A percentile compares a stretch with the other conserved stretches of the same genome.
These are phyloP conservation scores for Clonostachys rosea DNA, from an alignment of 2,329 filamentous ascomycete species.

Conservation along the genomic window DNA sequence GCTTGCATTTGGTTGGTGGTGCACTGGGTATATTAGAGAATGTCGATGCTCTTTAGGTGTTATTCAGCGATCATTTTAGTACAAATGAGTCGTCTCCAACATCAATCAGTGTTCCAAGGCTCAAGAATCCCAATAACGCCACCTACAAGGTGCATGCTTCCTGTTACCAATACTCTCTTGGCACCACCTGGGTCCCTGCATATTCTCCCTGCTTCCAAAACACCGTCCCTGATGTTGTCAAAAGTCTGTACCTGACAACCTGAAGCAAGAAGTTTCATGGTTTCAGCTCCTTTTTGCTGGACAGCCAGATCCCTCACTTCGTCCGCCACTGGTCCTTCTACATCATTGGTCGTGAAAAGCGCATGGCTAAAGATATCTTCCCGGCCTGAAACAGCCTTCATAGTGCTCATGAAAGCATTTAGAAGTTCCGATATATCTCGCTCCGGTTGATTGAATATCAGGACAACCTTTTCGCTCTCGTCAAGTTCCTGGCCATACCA, in stretches of 20 bases:
- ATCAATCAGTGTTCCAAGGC: conserved; percentile 20
- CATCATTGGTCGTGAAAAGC: conserved; percentile 75
- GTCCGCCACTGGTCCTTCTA: conserved; percentile 8
- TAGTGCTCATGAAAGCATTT: conserved; percentile 52
- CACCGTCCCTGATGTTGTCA: conserved; percentile 69
- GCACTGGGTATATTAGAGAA: conserved; percentile 60
- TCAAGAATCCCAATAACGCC: conserved; percentile 70
- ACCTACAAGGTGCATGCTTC: conserved; percentile 80
- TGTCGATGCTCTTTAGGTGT: not conserved
- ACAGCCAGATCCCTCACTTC: conserved; percentile 49
- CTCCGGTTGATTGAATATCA: conserved; percentile 93
- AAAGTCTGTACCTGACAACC: conserved; percentile 39
- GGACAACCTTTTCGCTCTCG: conserved; percentile 30
- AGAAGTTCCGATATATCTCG: conserved; percentile 68
- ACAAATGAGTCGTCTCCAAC: too few relatives aligned
- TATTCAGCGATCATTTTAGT: too few relatives aligned
- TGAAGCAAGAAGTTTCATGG: conserved; percentile 54
- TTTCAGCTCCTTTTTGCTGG: conserved; percentile 60
- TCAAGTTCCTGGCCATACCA: conserved; percentile 65
- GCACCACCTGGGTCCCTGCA: conserved; percentile 22
- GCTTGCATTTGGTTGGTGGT: conserved; percentile 78
- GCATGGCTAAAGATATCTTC: conserved; percentile 60
- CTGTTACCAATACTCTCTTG: conserved; percentile 69
- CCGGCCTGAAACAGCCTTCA: conserved; percentile 31
- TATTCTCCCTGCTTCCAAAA: conserved; percentile 48